phyloP scores from a whole-genome alignment of 192 early-diverging fungal species.

The Rhizophagus prolifer region DNA sequence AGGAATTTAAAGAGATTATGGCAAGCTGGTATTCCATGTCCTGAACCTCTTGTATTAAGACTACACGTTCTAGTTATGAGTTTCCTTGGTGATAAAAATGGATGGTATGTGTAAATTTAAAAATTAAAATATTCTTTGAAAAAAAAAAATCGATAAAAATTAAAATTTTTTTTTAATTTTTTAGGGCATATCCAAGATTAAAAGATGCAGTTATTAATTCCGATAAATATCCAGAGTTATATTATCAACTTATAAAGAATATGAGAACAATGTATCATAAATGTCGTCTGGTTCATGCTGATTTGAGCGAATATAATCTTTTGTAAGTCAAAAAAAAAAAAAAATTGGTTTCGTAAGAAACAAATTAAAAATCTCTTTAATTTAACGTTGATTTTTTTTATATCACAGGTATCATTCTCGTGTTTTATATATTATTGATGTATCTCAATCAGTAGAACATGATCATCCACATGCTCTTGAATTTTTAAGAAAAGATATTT shows the following conservation, averaged over 20 bases:
- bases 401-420: constrained; percentile 70
- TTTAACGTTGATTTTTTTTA: not conserved
- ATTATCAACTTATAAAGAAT: constrained; percentile 81
- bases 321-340: constrained; percentile 52
- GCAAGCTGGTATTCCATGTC: constrained; percentile 83
- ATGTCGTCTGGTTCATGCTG: constrained; percentile 94
- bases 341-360: not conserved
- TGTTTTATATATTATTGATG: constrained; percentile 90
- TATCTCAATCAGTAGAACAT: constrained; percentile 98
- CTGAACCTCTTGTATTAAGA: constrained; percentile 80
- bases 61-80: constrained; percentile 97
- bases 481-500: constrained; percentile 92
- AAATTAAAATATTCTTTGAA: not conserved
- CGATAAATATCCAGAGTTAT: constrained; percentile 70
- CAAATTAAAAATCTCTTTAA: no score
- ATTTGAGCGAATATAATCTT: constrained; percentile 97
- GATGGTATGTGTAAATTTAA: constrained; percentile 57
- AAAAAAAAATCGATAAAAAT: not conserved
- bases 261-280: constrained; percentile 91
- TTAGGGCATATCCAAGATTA: constrained; percentile 83
- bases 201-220: constrained; percentile 88
- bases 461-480: constrained; percentile 96
- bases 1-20: constrained; percentile 91
- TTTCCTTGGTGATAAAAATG: constrained; percentile 87
- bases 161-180: not conserved